Percentiles rank a stretch among this genome's conserved stretches.
These are phyloP conservation scores for Lophium mytilinum DNA, from an alignment of 495 filamentous ascomycete genomes.

Conservation along the genomic window DNA sequence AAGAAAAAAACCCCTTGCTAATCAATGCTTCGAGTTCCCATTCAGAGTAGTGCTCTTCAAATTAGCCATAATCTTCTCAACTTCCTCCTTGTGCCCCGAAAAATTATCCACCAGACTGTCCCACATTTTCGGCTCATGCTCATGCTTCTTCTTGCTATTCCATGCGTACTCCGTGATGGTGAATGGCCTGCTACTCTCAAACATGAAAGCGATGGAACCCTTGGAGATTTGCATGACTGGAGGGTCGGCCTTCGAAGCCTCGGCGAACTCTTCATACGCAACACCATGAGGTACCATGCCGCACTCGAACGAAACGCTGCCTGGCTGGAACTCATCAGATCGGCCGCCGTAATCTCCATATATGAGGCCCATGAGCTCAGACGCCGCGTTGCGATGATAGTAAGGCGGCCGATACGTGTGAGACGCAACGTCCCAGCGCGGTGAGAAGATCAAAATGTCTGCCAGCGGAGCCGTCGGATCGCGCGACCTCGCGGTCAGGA, in stretches of 20 bases:
- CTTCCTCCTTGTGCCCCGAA: conserved; percentile 36
- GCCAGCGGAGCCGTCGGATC: conserved; percentile 39
- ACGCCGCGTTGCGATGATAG: conserved; percentile 45
- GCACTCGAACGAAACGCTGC: conserved; percentile 50
- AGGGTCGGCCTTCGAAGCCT: conserved; percentile 41
- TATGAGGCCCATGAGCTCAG: conserved; percentile 46
- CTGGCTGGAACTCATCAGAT: conserved; percentile 50
- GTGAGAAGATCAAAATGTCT: conserved; percentile 44
- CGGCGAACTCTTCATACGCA: conserved; percentile 58
- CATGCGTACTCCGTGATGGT: conserved; percentile 47
- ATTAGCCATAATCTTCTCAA: conserved; percentile 36
- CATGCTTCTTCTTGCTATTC: conserved; percentile 46
- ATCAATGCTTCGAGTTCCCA: conserved; percentile 3
- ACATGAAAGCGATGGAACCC: conserved; percentile 52
- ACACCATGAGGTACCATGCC: conserved; percentile 52
- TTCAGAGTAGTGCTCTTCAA: conserved; percentile 38
- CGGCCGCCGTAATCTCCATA: conserved; percentile 49
- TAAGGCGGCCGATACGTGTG: conserved; percentile 44
- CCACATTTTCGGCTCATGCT: conserved; percentile 52
- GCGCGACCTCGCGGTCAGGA: conserved; percentile 42
- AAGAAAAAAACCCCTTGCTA: too few species aligned
- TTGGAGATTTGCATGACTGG: conserved; percentile 43
- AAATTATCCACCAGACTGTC: conserved; percentile 48
- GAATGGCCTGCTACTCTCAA: conserved; percentile 46
- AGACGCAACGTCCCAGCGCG: conserved; percentile 43